A percentile compares a stretch with the other conserved stretches of the same genome.
phyloP scores from a whole-genome alignment of 2,329 filamentous ascomycete genomes.

The Clarireedia paspali region DNA sequence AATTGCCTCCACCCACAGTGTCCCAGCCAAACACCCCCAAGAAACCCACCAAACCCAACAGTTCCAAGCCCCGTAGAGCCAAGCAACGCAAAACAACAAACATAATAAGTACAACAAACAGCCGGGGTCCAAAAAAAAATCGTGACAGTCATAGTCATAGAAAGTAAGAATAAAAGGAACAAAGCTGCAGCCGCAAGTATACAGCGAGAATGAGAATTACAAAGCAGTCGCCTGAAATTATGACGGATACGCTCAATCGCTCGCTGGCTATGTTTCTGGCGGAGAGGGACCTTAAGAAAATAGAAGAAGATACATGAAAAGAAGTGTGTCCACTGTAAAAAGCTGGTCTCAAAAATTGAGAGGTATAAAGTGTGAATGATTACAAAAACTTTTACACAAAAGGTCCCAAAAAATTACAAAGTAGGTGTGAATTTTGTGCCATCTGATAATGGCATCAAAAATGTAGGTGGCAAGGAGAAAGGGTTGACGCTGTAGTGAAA shows the following conservation, averaged over 20 bases:
- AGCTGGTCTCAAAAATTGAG: conserved; percentile 4
- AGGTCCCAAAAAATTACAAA: conserved; percentile 8
- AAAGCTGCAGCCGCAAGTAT: neutral
- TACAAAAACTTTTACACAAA: conserved; percentile 10
- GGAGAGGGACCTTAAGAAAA: neutral
- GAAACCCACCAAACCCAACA: neutral
- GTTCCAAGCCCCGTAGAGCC: neutral
- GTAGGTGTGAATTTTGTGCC: conserved; percentile 1
- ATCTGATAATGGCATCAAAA: conserved; percentile 2
- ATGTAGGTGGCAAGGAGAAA: neutral
- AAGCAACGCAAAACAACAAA: neutral
- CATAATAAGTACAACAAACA: neutral
- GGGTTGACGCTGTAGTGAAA: no score
- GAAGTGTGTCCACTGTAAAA: neutral
- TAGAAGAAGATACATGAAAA: conserved; percentile 7
- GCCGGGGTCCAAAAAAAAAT: neutral
- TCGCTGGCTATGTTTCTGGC: neutral
- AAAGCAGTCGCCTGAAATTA: neutral
- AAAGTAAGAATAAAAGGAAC: conserved; percentile 1
- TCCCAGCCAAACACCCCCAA: neutral
- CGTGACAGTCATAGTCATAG: conserved; percentile 8
- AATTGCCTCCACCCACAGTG: neutral
- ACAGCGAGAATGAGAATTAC: neutral
- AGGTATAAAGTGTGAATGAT: conserved; percentile 9
- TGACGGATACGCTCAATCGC: neutral